These are phyloP conservation scores for Paramecium octaurelia DNA, from an alignment of 73 alveolate genomes.

Conservation along the genomic window DNA sequence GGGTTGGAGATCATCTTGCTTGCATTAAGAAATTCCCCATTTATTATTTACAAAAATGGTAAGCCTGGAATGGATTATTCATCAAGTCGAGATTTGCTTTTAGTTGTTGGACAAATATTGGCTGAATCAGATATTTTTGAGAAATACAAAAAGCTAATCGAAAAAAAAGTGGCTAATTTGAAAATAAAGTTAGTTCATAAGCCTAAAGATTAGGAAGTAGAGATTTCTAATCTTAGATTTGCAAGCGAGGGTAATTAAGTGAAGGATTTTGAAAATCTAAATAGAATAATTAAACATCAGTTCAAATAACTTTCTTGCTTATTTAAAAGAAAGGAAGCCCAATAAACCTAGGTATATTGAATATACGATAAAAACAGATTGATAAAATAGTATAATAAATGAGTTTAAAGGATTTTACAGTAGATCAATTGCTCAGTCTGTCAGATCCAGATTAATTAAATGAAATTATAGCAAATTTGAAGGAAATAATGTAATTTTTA, in stretches of 20 bases:
- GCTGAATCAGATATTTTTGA: conserved; percentile 30
- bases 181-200: neutral
- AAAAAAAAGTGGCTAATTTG: neutral
- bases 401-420: conserved; percentile 5
- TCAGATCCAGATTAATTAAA: neutral
- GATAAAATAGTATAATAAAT: neutral
- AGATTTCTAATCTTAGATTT: neutral
- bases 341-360: neutral
- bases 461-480: neutral
- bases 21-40: conserved; percentile 9
- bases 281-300: neutral
- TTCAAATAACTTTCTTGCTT: neutral
- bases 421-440: neutral
- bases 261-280: neutral
- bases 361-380: neutral
- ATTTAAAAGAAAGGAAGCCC: conserved; percentile 24
- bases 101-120: neutral
- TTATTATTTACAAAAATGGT: conserved; percentile 14
- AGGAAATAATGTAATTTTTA: conserved; percentile 5
- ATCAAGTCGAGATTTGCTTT: neutral
- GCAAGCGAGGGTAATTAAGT: neutral
- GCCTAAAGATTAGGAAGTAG: neutral
- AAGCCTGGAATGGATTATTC: conserved; percentile 51
- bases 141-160: neutral
- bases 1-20: conserved; percentile 3